phyloP scores from a whole-genome alignment of 192 early-diverging fungal species.

The Podochytrium sp. region DNA sequence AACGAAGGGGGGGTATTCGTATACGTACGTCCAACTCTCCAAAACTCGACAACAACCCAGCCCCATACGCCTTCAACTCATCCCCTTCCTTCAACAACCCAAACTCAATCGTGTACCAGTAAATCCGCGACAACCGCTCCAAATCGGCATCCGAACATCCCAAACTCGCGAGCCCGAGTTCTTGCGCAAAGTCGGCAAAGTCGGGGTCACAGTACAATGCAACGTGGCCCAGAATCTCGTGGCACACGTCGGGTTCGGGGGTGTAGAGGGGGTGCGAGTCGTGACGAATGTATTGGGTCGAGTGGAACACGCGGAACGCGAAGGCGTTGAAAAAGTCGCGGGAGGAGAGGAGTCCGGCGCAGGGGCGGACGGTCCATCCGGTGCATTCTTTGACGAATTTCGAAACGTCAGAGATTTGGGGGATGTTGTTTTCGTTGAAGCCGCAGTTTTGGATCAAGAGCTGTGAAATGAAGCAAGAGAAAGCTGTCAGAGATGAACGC shows the following conservation, averaged over 20 bases:
- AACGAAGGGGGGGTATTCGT: no score
- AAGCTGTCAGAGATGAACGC: conserved; percentile 81
- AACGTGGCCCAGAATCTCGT: conserved; percentile 93
- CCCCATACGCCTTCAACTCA: conserved; percentile 85
- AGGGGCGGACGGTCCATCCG: conserved; percentile 92
- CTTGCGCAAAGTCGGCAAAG: conserved; percentile 93
- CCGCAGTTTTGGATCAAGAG: conserved; percentile 89
- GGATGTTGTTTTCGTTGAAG: conserved; percentile 82
- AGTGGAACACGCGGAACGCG: conserved; percentile 97
- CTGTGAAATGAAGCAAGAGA: conserved; percentile 46
- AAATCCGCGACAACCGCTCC: conserved; percentile 73
- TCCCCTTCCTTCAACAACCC: conserved; percentile 78
- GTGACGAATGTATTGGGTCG: conserved; percentile 97
- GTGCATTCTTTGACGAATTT: conserved; percentile 92
- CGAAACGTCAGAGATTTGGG: conserved; percentile 88
- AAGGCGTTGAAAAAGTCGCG: conserved; percentile 95
- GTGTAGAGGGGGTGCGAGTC: conserved; percentile 89
- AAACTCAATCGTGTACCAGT: conserved; percentile 96
- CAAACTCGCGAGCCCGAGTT: conserved; percentile 91
- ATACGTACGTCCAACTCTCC: conserved; percentile 81
- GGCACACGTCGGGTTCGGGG: conserved; percentile 92
- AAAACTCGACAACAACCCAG: conserved; percentile 90
- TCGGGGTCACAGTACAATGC: conserved; percentile 68
- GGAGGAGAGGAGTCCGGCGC: conserved; percentile 89
- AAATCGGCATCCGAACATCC: conserved; percentile 92